A percentile compares a stretch with the other conserved stretches of the same genome.
Evolutionary conservation across 768 basidiomycete genomes (phyloP).

Genomic region (Scleroderma citrinum): DNA sequence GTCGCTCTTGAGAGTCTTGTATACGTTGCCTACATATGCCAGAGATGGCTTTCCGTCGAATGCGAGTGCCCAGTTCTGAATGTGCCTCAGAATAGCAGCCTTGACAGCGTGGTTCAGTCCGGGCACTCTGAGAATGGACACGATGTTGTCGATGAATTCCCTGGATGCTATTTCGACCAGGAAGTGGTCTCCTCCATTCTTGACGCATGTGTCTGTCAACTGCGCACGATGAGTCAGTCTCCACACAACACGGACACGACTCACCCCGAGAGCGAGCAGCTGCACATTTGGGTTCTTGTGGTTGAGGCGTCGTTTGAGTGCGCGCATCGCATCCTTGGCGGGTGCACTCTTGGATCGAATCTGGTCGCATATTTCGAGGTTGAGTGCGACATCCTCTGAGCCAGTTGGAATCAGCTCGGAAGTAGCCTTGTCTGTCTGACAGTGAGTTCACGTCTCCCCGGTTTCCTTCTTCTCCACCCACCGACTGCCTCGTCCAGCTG

Average conservation of each 20-base stretch:
- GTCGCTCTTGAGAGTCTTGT: constrained; percentile 68
- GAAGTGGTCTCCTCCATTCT: constrained; percentile 96
- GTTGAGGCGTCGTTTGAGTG: constrained; percentile 78
- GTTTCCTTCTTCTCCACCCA: constrained; percentile 33
- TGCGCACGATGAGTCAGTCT: constrained; percentile 25
- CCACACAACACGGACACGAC: constrained; percentile 22
- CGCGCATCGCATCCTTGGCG: constrained; percentile 83
- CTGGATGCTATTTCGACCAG: constrained; percentile 76
- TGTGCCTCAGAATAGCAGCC: constrained; percentile 62
- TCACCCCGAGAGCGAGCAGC: constrained; percentile 75
- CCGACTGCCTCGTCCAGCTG: constrained; percentile 82
- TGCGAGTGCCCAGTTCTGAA: constrained; percentile 94
- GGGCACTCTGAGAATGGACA: constrained; percentile 79
- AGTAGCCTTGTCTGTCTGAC: constrained; percentile 78
- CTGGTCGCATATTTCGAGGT: constrained; percentile 95
- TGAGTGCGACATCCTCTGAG: constrained; percentile 85
- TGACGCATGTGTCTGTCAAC: constrained; percentile 88
- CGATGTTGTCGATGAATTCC: constrained; percentile 92
- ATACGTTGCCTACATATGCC: constrained; percentile 72
- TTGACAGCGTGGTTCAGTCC: constrained; percentile 77
- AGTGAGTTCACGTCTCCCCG: constrained; percentile 7
- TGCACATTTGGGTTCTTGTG: constrained; percentile 97
- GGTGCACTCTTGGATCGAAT: constrained; percentile 86
- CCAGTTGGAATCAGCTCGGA: constrained; percentile 81
- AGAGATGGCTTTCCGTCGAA: constrained; percentile 78